A percentile compares a stretch with the other conserved stretches of the same genome.
Evolutionary conservation across 345 rosid genomes (phyloP).

Genomic region (Salix viminalis): DNA sequence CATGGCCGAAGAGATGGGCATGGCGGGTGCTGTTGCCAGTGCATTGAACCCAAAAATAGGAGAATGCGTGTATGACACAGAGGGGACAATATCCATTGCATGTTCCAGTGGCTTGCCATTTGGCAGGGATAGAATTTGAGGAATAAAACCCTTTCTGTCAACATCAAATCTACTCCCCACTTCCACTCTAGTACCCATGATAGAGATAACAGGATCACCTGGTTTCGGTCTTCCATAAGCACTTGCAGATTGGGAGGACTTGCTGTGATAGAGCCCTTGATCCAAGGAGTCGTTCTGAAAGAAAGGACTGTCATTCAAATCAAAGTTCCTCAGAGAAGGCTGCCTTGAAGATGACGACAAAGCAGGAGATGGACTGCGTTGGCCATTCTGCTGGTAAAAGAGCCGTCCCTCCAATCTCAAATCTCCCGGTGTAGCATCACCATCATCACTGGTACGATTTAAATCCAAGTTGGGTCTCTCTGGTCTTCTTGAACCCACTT

Average conservation of each 20-base stretch:
- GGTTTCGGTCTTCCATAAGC: conserved; percentile 43
- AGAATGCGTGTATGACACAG: conserved; percentile 49
- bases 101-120: conserved; percentile 59
- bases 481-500: conserved; percentile 51
- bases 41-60: conserved; percentile 62
- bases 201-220: conserved; percentile 59
- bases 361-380: conserved; percentile 66
- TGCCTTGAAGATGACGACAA: conserved; percentile 74
- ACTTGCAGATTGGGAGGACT: conserved; percentile 30
- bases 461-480: conserved; percentile 71
- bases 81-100: conserved; percentile 44
- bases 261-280: conserved; percentile 36
- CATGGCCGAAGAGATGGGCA: conserved; percentile 53
- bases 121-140: conserved; percentile 42
- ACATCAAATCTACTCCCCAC: conserved; percentile 31
- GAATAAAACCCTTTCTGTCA: conserved; percentile 44
- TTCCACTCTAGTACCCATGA: conserved; percentile 67
- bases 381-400: conserved; percentile 50
- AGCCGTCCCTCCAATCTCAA: conserved; percentile 47
- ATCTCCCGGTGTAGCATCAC: conserved; percentile 46
- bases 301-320: conserved; percentile 81
- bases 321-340: conserved; percentile 62
- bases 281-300: conserved; percentile 46
- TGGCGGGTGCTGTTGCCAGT: conserved; percentile 39
- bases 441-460: conserved; percentile 64